Conservation (phyloP, 208 protist genomes). For the Crithidia thermophila region DNA sequence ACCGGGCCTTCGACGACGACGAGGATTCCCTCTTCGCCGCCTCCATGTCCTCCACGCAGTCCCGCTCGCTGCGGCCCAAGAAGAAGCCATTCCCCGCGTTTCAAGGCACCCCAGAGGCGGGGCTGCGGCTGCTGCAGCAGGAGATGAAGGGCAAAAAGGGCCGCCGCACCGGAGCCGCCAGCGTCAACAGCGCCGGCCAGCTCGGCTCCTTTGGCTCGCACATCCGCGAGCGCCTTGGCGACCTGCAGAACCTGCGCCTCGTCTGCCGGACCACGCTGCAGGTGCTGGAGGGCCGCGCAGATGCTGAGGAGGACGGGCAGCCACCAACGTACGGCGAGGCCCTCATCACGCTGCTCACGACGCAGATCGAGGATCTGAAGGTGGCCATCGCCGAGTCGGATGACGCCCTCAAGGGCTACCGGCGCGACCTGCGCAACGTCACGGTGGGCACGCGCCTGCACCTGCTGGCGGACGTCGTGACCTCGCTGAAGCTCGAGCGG, state of each 20-base stretch:
- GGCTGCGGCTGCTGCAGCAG: slow-evolving; percentile 30
- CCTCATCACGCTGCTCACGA: slow-evolving; percentile 24
- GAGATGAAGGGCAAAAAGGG: slow-evolving; percentile 18
- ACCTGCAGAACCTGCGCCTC: slow-evolving; percentile 51
- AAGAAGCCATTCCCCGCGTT: slow-evolving; percentile 51
- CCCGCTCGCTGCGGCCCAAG: slow-evolving; percentile 49
- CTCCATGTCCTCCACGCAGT: slow-evolving; percentile 22
- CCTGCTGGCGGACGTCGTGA: slow-evolving; percentile 34
- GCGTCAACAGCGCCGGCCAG: background rate
- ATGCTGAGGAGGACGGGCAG: slow-evolving; percentile 15
- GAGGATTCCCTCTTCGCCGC: slow-evolving; percentile 11
- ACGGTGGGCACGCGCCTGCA: slow-evolving; percentile 44
- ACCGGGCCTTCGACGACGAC: slow-evolving; percentile 44
- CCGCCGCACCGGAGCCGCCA: slow-evolving; percentile 22
- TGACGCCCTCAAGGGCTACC: slow-evolving; percentile 24
- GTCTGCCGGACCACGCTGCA: slow-evolving; percentile 35
- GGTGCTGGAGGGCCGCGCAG: slow-evolving; percentile 47
- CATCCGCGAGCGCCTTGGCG: slow-evolving; percentile 31
- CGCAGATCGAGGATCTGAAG: slow-evolving; percentile 48
- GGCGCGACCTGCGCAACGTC: slow-evolving; percentile 15
- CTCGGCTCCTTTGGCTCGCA: slow-evolving; percentile 9
- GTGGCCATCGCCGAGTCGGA: slow-evolving; percentile 54
- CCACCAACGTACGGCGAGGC: slow-evolving; percentile 16
- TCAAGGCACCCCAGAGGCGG: slow-evolving; percentile 17
- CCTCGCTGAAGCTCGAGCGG: slow-evolving; percentile 43